Evolutionary conservation across 495 filamentous ascomycete species (phyloP).

Genomic region (Apodospora peruviana): DNA sequence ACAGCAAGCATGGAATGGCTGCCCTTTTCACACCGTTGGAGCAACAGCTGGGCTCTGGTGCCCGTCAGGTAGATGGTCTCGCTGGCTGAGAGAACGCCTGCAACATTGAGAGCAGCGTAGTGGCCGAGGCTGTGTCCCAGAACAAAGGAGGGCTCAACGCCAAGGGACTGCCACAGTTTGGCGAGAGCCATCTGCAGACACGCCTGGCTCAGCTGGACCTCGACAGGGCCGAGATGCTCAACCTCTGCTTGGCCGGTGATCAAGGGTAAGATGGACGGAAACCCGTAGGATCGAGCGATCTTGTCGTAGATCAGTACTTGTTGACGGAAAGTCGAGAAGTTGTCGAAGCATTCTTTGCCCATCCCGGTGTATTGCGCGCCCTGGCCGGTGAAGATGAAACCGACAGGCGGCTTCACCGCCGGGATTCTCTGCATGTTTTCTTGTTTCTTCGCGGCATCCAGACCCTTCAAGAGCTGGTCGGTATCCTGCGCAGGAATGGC

Average conservation of each 20-base stretch:
- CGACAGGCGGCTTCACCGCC: constrained; percentile 30
- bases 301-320: constrained; percentile 61
- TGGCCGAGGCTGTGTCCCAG: constrained; percentile 82
- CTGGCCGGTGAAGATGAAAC: constrained; percentile 64
- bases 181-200: constrained; percentile 78
- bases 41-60: constrained; percentile 63
- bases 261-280: constrained; percentile 58
- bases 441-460: not conserved
- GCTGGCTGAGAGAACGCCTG: constrained; percentile 68
- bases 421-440: constrained; percentile 25
- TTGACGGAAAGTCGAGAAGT: constrained; percentile 55
- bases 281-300: constrained; percentile 59
- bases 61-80: constrained; percentile 78
- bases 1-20: constrained; percentile 64
- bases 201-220: constrained; percentile 66
- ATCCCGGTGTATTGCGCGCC: constrained; percentile 59
- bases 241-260: constrained; percentile 46
- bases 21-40: constrained; percentile 57
- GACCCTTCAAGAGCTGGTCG: not conserved
- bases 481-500: not conserved
- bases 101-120: constrained; percentile 74
- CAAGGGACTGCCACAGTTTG: constrained; percentile 68
- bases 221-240: constrained; percentile 55
- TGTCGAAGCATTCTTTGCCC: constrained; percentile 59
- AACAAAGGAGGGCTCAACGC: constrained; percentile 64